phyloP scores from a whole-genome alignment of 2,329 filamentous ascomycete species.

The Apiospora malaysiana region DNA sequence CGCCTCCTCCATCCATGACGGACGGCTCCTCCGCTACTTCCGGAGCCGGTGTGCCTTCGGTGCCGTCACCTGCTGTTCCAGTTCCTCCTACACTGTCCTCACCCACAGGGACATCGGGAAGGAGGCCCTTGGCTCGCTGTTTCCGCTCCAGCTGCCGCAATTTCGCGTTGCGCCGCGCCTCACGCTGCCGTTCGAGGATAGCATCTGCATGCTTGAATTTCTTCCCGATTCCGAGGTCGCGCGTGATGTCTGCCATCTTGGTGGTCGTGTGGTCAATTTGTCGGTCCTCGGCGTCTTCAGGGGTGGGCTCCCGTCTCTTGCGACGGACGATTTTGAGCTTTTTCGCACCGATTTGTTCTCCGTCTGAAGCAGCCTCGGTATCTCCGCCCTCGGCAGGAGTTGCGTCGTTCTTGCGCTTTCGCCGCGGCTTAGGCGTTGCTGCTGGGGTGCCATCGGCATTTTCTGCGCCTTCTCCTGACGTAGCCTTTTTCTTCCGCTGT shows the following conservation, averaged over 20 bases:
- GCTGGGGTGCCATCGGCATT: not conserved
- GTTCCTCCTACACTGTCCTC: constrained; percentile 29
- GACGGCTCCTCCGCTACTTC: constrained; percentile 30
- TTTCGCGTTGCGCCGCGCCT: constrained; percentile 41
- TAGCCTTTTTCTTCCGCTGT: constrained; percentile 33
- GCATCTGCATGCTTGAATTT: constrained; percentile 77
- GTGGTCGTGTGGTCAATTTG: constrained; percentile 69
- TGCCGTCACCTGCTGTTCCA: constrained; percentile 34
- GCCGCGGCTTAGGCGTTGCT: constrained; percentile 40
- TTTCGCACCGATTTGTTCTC: constrained; percentile 31
- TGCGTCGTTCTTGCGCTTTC: constrained; percentile 35
- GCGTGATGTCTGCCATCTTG: constrained; percentile 76
- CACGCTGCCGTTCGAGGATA: constrained; percentile 70
- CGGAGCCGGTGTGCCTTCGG: constrained; percentile 28
- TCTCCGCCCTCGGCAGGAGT: constrained; percentile 26
- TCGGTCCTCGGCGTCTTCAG: constrained; percentile 66
- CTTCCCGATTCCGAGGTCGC: constrained; percentile 73
- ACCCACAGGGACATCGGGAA: constrained; percentile 25
- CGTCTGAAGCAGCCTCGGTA: constrained; percentile 32
- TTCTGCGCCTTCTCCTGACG: constrained; percentile 13
- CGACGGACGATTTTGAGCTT: constrained; percentile 34
- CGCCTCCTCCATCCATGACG: constrained; percentile 37
- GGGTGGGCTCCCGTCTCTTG: constrained; percentile 56
- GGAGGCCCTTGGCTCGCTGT: constrained; percentile 37
- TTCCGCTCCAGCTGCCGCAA: constrained; percentile 48